phyloP scores from a whole-genome alignment of 1,139 yeast genomes.

The Groenewaldozyma auringiensis region DNA sequence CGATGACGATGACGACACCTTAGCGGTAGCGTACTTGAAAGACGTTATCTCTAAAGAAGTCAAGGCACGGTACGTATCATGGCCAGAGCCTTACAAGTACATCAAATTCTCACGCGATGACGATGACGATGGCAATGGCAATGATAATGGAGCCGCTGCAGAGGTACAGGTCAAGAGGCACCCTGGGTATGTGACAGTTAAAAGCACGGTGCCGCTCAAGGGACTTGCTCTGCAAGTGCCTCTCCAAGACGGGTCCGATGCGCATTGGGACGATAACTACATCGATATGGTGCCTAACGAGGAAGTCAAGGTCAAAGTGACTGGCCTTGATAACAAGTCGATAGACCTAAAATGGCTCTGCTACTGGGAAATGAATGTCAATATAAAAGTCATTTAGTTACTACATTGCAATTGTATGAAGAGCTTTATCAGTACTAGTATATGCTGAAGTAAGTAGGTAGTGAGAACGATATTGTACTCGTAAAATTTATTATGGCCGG shows the following conservation, averaged over 20 bases:
- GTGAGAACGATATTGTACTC: no score
- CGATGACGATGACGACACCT: conserved; percentile 10
- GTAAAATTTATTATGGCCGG: no score
- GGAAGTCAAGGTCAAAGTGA: conserved; percentile 9
- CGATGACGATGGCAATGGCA: no score
- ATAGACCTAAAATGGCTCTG: conserved; percentile 15
- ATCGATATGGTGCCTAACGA: conserved; percentile 18
- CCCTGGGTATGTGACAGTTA: conserved; percentile 8
- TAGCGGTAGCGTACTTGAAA: conserved; percentile 12
- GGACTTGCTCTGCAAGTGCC: conserved; percentile 15
- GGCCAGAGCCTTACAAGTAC: conserved; percentile 21
- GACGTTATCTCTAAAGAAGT: conserved; percentile 2
- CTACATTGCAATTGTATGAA: no score
- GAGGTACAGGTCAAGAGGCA: conserved; percentile 2
- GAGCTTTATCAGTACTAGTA: no score
- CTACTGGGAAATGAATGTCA: conserved; percentile 13
- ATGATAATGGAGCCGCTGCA: conserved; percentile 8
- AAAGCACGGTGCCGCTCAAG: conserved; percentile 13
- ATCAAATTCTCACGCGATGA: conserved; percentile 9
- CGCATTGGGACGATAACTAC: conserved; percentile 18
- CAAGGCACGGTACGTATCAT: conserved; percentile 14
- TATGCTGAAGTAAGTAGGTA: no score
- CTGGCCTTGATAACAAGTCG: conserved; percentile 11
- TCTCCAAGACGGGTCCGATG: conserved; percentile 14
- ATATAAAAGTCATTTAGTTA: neutral